Evolutionary conservation across 78 protist species (phyloP).

Genomic region (Dictyostelium intermedium): DNA sequence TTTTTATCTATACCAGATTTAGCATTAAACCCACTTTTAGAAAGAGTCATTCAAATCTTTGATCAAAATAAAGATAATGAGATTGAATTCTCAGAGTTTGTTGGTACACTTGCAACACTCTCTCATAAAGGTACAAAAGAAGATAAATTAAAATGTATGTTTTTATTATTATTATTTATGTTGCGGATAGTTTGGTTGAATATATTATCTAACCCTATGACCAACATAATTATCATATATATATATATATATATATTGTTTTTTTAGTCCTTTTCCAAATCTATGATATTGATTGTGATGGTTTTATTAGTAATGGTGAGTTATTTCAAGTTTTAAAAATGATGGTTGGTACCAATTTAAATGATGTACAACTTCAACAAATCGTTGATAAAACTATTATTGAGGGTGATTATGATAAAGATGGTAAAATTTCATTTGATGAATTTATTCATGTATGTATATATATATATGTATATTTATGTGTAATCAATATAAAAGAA

Average conservation of each 20-base stretch:
- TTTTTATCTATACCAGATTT: slow-evolving; percentile 93
- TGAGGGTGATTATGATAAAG: slow-evolving; percentile 91
- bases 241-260: neutral
- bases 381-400: slow-evolving; percentile 97
- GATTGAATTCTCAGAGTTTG: slow-evolving; percentile 93
- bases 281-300: slow-evolving; percentile 97
- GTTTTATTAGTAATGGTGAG: slow-evolving; percentile 92
- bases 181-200: too few relatives aligned
- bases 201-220: too few relatives aligned
- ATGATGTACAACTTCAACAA: slow-evolving; percentile 96
- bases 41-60: slow-evolving; percentile 86
- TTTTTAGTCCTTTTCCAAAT: slow-evolving; percentile 86
- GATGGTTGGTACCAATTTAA: slow-evolving; percentile 97
- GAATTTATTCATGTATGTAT: slow-evolving; percentile 83
- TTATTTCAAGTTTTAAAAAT: slow-evolving; percentile 92
- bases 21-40: slow-evolving; percentile 85
- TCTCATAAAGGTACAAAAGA: slow-evolving; percentile 82
- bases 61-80: slow-evolving; percentile 88
- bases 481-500: too few relatives aligned
- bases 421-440: slow-evolving; percentile 89
- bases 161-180: neutral
- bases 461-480: too few relatives aligned
- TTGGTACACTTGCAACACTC: slow-evolving; percentile 81
- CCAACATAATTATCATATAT: neutral
- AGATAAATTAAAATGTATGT: slow-evolving; percentile 88